A percentile compares a stretch with the other conserved stretches of the same genome.
These are phyloP conservation scores for Colletotrichum ledebouriae DNA, from an alignment of 2,329 filamentous ascomycete species.

Conservation along the genomic window DNA sequence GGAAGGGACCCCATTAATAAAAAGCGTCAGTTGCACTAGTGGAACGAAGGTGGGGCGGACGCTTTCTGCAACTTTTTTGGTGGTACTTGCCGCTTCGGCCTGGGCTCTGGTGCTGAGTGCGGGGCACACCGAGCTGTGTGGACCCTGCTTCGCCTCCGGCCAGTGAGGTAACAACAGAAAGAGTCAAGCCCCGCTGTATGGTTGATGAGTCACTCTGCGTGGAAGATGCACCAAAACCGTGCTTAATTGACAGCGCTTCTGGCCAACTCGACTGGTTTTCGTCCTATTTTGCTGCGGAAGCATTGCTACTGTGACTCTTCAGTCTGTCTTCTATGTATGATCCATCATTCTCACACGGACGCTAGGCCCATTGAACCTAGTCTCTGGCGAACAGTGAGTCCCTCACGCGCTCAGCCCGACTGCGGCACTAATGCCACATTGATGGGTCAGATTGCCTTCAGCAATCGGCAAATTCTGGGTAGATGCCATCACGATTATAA, in stretches of 20 bases:
- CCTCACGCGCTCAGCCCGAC: conserved; percentile 1
- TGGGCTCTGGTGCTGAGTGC: conserved; percentile 20
- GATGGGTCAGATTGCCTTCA: too few species aligned
- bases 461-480: too few species aligned
- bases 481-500: too few species aligned
- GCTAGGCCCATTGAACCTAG: neutral
- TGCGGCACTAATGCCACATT: neutral
- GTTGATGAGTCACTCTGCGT: conserved; percentile 38
- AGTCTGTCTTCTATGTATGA: neutral
- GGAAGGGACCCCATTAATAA: conserved; percentile 41
- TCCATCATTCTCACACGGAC: conserved; percentile 2
- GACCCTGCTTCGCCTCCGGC: conserved; percentile 29
- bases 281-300: conserved; percentile 12
- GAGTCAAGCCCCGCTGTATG: conserved; percentile 30
- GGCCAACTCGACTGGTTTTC: conserved; percentile 21
- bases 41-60: conserved; percentile 32
- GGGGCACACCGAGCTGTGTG: conserved; percentile 36
- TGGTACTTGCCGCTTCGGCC: conserved; percentile 6
- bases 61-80: conserved; percentile 18
- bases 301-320: conserved; percentile 37
- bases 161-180: conserved; percentile 4
- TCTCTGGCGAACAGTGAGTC: conserved; percentile 2
- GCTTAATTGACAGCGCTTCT: conserved; percentile 6
- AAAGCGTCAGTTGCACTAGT: conserved; percentile 35
- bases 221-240: conserved; percentile 13